Evolutionary conservation across 202 grass and related monocot species (phyloP).

Genomic region (Panicum hallii): DNA sequence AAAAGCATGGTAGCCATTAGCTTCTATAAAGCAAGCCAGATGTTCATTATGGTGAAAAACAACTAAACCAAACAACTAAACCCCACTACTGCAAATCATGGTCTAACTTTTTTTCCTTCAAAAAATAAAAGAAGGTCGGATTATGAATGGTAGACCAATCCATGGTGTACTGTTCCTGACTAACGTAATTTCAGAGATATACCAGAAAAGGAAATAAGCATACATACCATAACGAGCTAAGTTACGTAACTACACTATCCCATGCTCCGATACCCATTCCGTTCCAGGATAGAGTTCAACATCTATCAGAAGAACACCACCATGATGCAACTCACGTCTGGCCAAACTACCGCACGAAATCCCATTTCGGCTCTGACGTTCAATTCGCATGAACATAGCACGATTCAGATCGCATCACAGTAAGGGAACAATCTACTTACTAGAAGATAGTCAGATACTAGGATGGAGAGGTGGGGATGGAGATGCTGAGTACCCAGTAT

Average conservation of each 20-base stretch:
- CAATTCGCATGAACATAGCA: constrained; percentile 14
- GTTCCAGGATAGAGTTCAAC: constrained; percentile 1
- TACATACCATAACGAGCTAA: constrained; percentile 22
- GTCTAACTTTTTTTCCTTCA: background rate
- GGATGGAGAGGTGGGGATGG: constrained; percentile 7
- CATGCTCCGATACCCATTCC: background rate
- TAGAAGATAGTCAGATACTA: background rate
- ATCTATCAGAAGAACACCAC: background rate
- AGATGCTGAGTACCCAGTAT: constrained; percentile 72
- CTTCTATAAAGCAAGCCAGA: constrained; percentile 14
- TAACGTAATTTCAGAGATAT: constrained; percentile 13
- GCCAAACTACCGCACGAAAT: constrained; percentile 3
- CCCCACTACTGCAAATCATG: background rate
- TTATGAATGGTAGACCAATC: background rate
- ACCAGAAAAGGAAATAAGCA: constrained; percentile 32
- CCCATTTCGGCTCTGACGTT: constrained; percentile 3
- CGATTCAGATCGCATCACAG: constrained; percentile 14
- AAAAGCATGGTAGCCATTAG: constrained; percentile 5
- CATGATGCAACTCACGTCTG: background rate
- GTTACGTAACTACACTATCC: constrained; percentile 1
- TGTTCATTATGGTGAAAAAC: constrained; percentile 25
- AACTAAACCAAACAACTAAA: constrained; percentile 6
- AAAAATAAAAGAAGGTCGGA: background rate
- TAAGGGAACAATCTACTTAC: background rate
- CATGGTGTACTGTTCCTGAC: background rate